phyloP scores from a whole-genome alignment of 2,329 filamentous ascomycete genomes.

The Periconia macrospinosa region DNA sequence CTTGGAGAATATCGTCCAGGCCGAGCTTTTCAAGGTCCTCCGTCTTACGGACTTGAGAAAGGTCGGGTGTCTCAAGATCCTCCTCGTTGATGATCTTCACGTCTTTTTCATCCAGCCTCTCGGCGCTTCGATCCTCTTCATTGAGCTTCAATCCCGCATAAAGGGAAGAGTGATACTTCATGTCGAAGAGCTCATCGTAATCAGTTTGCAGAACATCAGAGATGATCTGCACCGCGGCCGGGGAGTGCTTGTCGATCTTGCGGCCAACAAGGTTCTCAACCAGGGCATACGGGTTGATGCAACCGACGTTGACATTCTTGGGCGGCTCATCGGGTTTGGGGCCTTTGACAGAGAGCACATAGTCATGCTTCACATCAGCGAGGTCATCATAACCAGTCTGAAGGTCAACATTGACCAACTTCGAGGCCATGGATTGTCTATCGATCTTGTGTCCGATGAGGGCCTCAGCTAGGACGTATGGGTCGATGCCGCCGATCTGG shows the following conservation, averaged over 20 bases:
- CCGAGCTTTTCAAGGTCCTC: conserved; percentile 47
- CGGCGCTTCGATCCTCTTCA: conserved; percentile 42
- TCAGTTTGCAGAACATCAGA: conserved; percentile 51
- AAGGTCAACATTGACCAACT: too few species aligned
- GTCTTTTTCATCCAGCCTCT: conserved; percentile 44
- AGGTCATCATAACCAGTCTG: too few species aligned
- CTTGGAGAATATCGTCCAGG: conserved; percentile 41
- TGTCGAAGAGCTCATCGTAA: conserved; percentile 53
- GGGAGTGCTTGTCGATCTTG: conserved; percentile 44
- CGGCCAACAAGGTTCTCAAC: conserved; percentile 50
- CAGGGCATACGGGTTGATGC: conserved; percentile 50
- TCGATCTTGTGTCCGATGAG: too few species aligned
- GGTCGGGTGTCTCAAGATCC: conserved; percentile 49
- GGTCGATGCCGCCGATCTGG: too few species aligned
- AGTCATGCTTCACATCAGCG: too few species aligned
- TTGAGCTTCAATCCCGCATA: conserved; percentile 49
- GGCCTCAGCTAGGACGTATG: too few species aligned
- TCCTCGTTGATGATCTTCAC: conserved; percentile 48
- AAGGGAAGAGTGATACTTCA: conserved; percentile 49
- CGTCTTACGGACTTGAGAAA: conserved; percentile 44
- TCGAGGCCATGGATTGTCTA: too few species aligned
- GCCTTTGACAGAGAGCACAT: too few species aligned
- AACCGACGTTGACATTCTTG: neutral
- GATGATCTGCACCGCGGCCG: conserved; percentile 40
- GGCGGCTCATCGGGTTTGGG: too few species aligned